These are phyloP conservation scores for Phoma herbarum DNA, from an alignment of 2,329 filamentous ascomycete genomes.

Conservation along the genomic window DNA sequence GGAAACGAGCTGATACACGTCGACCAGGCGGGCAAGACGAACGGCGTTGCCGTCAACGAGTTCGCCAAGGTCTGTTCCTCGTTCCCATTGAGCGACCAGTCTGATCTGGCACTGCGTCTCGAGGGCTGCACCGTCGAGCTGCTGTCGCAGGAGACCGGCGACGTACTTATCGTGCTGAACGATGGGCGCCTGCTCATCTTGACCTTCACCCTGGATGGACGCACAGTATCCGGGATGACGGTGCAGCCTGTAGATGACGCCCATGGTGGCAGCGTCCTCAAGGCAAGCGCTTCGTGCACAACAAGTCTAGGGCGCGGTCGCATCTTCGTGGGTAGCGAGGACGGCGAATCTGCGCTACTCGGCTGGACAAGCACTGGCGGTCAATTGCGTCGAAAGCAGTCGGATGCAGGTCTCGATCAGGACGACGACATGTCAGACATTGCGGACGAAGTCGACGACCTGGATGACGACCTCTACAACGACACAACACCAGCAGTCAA, in stretches of 20 bases:
- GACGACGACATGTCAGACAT: conserved; percentile 57
- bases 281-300: conserved; percentile 72
- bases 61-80: conserved; percentile 84
- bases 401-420: conserved; percentile 67
- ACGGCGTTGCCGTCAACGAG: conserved; percentile 89
- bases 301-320: conserved; percentile 72
- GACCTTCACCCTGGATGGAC: conserved; percentile 85
- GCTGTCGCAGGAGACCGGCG: conserved; percentile 78
- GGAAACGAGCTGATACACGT: conserved; percentile 93
- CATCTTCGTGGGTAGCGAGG: conserved; percentile 87
- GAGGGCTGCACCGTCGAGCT: conserved; percentile 83
- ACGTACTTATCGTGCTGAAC: conserved; percentile 82
- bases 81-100: conserved; percentile 87
- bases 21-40: conserved; percentile 93
- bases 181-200: conserved; percentile 79
- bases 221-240: conserved; percentile 87
- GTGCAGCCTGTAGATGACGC: conserved; percentile 71
- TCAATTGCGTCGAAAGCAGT: conserved; percentile 67
- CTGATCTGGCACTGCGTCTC: conserved; percentile 77
- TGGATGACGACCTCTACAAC: conserved; percentile 70
- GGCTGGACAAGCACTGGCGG: conserved; percentile 75
- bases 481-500: conserved; percentile 61
- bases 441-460: conserved; percentile 64
- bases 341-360: conserved; percentile 80
- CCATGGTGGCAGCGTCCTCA: conserved; percentile 69